Evolutionary conservation across 164 flowering plant species (phyloP), one percentile per base, ranked within the genome.

Genomic region (Litsea cubeba): DNA sequence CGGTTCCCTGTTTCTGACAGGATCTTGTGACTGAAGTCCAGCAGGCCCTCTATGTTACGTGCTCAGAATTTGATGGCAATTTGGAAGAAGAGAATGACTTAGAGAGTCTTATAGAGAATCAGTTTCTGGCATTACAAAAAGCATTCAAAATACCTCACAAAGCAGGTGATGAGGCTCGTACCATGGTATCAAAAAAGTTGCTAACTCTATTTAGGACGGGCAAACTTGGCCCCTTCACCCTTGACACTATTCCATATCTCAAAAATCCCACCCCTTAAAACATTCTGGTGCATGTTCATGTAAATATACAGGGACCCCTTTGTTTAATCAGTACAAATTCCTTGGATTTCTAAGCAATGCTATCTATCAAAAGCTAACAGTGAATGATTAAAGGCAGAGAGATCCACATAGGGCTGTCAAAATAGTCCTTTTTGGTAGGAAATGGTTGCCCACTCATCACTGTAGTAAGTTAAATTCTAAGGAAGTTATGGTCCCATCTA

Each of bases 191-290:
- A 12, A 95, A 92, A 83, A 93, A 88, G 79, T 88, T 95, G 66
- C 89, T 95, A 25, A 85, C 90, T 20, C 83, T 95, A 63, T 95
- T 95, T 80, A 85, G 99, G 81, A 79, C 82, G 0, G 99, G 97
- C 62, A 95, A 89, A 77, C 92, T 95, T 20, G 99, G 97, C 22
- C 90, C 86, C 20, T 90, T 93, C 85, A 88, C 90, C 71, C 92
- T 95, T 23, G 99, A 95, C 71, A 89, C 87, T 71, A 90, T 93
- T 51, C 97, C 97, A 12, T 82, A 78, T 40, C 18, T 68, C 23
- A 26, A 46, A 2, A 28, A 71, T 3, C 25, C 62, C 58, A 17
- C 3, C 30, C 28, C 76, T 69, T 77, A 46, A 75, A 3, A 30
- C n/a, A 15, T 24, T 57, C 49, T 65, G 25, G 20, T 50, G 26